Conservation (phyloP, 768 basidiomycete genomes). For the Multifurca ochricompacta region DNA sequence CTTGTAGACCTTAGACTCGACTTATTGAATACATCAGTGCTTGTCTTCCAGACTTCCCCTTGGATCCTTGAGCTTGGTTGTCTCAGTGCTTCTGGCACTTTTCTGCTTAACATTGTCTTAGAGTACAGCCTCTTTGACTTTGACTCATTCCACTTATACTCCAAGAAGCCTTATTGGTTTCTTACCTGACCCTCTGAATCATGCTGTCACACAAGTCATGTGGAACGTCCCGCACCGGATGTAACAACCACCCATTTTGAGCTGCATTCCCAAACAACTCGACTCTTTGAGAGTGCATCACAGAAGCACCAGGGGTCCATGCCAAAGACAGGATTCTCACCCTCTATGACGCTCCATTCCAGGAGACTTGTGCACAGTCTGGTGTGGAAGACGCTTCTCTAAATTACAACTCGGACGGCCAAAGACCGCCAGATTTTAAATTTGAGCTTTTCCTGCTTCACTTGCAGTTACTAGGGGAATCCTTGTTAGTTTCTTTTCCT, state of each 20-base stretch:
- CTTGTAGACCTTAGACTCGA: too few relatives aligned
- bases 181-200: too few relatives aligned
- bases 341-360: constrained; percentile 76
- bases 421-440: constrained; percentile 18
- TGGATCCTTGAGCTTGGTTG: too few relatives aligned
- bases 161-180: too few relatives aligned
- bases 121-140: too few relatives aligned
- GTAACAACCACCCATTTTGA: constrained; percentile 77
- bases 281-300: constrained; percentile 72
- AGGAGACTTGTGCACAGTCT: constrained; percentile 72
- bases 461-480: constrained; percentile 85
- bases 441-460: constrained; percentile 56
- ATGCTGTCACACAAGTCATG: too few relatives aligned
- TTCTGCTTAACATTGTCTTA: too few relatives aligned
- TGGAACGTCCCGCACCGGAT: too few relatives aligned
- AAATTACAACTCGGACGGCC: constrained; percentile 24
- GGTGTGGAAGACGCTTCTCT: constrained; percentile 65
- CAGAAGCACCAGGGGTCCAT: constrained; percentile 52
- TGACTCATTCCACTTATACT: too few relatives aligned
- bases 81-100: too few relatives aligned
- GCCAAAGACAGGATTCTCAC: constrained; percentile 63
- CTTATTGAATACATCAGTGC: too few relatives aligned
- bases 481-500: constrained; percentile 90
- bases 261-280: constrained; percentile 84
- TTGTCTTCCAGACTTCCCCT: too few relatives aligned